Evolutionary conservation across 306 rosid genomes (phyloP).

Genomic region (Betula pendula): DNA sequence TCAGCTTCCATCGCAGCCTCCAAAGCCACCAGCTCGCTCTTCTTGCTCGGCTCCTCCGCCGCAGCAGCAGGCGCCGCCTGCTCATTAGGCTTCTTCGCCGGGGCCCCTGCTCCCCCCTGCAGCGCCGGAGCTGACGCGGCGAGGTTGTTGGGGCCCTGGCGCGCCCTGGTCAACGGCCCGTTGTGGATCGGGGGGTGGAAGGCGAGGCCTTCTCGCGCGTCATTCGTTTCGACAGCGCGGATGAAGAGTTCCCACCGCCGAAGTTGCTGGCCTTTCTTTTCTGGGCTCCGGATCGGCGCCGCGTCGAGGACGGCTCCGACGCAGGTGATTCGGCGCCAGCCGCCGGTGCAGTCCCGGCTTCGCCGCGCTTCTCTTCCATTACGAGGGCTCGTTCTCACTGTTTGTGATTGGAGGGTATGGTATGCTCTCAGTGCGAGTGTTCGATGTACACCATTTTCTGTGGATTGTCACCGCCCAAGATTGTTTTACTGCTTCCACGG

Average conservation of each 20-base stretch:
- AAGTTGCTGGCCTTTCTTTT: conserved; percentile 59
- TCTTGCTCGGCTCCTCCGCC: conserved; percentile 56
- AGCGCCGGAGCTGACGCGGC: conserved; percentile 24
- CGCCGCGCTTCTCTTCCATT: conserved; percentile 88
- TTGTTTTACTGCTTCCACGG: not conserved
- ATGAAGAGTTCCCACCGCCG: conserved; percentile 49
- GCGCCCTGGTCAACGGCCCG: conserved; percentile 91
- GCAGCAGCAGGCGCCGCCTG: conserved; percentile 26
- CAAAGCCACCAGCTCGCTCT: conserved; percentile 58
- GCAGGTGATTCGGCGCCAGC: conserved; percentile 51
- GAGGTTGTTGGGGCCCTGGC: conserved; percentile 61
- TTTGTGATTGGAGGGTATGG: conserved; percentile 5
- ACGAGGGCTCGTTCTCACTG: not conserved
- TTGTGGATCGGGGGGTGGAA: conserved; percentile 61
- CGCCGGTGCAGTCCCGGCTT: conserved; percentile 42
- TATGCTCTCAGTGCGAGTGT: conserved; percentile 10
- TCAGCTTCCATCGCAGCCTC: conserved; percentile 71
- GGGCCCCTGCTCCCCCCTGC: conserved; percentile 24
- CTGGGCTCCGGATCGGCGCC: conserved; percentile 77
- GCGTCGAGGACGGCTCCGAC: conserved; percentile 56
- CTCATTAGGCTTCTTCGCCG: conserved; percentile 40
- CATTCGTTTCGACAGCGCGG: conserved; percentile 72
- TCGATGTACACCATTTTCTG: not conserved
- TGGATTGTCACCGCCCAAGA: not conserved
- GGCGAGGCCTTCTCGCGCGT: conserved; percentile 70